phyloP scores from a whole-genome alignment of 2,329 filamentous ascomycete species.

The Colletotrichum caudatum region DNA sequence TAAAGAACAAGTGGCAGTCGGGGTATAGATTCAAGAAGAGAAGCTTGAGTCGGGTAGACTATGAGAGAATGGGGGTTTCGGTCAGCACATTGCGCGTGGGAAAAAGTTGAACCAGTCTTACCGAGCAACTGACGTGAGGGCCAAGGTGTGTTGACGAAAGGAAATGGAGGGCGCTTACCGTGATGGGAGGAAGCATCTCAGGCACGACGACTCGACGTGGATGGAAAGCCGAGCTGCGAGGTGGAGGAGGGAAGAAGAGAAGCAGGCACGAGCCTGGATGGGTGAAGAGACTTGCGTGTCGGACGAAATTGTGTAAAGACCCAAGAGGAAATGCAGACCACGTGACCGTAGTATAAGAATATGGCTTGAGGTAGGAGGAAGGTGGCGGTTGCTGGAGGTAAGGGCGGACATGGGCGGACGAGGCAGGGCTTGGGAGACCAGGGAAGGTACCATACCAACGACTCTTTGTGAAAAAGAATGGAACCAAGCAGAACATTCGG shows the following conservation, averaged over 20 bases:
- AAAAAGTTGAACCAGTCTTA: not conserved
- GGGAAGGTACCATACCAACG: not conserved
- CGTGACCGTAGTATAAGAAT: not conserved
- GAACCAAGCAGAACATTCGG: not conserved
- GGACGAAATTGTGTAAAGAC: rapidly evolving
- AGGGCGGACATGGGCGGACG: not conserved
- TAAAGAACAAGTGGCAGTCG: not conserved
- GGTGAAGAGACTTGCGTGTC: too few species aligned
- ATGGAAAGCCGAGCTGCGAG: not conserved
- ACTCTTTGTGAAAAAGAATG: rapidly evolving
- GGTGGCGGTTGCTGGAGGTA: not conserved
- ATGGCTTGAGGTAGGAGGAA: not conserved
- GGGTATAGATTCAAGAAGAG: not conserved
- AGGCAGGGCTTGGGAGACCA: not conserved
- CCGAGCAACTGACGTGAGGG: not conserved
- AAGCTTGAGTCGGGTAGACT: not conserved
- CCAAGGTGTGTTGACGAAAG: not conserved
- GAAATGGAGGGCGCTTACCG: not conserved
- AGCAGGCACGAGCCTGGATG: not conserved
- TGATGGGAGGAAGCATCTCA: not conserved
- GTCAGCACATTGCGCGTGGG: not conserved
- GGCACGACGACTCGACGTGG: not conserved
- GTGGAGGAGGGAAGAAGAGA: not conserved
- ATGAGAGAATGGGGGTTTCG: not conserved
- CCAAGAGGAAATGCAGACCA: not conserved